These are phyloP conservation scores for Yarrowia sp. DNA, from an alignment of 805 yeast species.

Conservation along the genomic window DNA sequence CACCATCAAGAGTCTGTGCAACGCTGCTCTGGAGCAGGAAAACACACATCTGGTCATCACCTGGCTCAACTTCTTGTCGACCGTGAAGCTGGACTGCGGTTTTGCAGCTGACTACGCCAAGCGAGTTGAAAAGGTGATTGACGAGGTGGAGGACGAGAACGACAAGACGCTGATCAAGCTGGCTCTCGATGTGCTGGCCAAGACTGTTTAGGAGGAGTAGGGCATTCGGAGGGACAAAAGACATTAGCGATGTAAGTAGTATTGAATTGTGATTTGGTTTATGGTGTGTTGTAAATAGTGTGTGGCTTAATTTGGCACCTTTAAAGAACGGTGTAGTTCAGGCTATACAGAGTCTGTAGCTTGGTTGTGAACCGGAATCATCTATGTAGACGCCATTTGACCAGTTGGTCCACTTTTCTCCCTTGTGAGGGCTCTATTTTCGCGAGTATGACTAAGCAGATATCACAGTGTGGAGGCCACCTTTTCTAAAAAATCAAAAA, in stretches of 20 bases:
- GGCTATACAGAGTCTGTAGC: no score
- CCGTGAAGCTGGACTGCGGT: conserved; percentile 12
- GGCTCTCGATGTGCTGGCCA: conserved; percentile 16
- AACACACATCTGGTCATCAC: conserved; percentile 26
- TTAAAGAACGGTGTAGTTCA: no score
- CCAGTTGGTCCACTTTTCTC: no score
- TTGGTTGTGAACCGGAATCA: no score
- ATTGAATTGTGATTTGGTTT: neutral
- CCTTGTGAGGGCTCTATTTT: neutral
- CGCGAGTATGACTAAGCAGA: conserved; percentile 3
- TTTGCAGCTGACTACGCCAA: conserved; percentile 6
- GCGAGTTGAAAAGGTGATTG: conserved; percentile 22
- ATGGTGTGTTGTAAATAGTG: no score
- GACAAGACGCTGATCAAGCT: conserved; percentile 2
- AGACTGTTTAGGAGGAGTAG: conserved; percentile 6
- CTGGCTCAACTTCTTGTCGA: conserved; percentile 32
- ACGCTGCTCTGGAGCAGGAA: conserved; percentile 2
- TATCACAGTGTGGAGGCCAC: neutral
- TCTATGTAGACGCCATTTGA: no score
- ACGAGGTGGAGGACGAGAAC: conserved; percentile 25
- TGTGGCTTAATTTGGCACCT: no score
- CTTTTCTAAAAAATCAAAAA: no score
- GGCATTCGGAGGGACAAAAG: neutral
- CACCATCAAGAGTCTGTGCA: conserved; percentile 16
- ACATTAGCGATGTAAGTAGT: neutral